phyloP scores from a whole-genome alignment of 2,329 filamentous ascomycete genomes.

The Hymenoscyphus scutula region DNA sequence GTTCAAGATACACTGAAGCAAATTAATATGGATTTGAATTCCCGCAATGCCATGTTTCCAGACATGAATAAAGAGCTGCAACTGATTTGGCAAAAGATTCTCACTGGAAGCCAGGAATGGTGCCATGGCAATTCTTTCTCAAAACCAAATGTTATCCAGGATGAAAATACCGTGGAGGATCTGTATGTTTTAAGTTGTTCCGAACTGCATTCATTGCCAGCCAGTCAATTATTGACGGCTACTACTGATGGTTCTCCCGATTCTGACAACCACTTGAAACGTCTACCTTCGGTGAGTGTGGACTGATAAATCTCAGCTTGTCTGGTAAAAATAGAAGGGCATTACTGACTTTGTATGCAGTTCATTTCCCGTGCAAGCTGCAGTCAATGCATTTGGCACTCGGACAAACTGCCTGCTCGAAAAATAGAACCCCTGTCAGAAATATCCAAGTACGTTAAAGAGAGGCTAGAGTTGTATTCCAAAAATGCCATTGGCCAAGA shows the following conservation, averaged over 20 bases:
- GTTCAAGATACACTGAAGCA: not conserved
- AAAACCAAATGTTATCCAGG: not conserved
- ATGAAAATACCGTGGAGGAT: not conserved
- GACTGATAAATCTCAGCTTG: no score
- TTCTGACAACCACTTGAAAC: not conserved
- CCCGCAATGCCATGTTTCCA: not conserved
- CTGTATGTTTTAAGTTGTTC: conserved; percentile 3
- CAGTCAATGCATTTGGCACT: conserved; percentile 12
- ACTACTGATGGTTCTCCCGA: not conserved
- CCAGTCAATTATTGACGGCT: not conserved
- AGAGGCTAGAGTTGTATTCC: not conserved
- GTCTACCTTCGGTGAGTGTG: not conserved
- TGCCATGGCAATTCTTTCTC: not conserved
- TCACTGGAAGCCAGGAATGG: not conserved
- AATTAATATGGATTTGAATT: not conserved
- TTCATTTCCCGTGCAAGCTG: conserved; percentile 6
- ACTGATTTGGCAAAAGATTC: not conserved
- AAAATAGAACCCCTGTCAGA: conserved; percentile 16
- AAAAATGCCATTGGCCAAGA: not conserved
- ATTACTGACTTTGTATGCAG: not conserved
- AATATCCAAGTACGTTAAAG: conserved; percentile 2
- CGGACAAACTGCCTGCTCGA: conserved; percentile 8
- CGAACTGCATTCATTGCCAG: not conserved
- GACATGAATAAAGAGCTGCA: not conserved
- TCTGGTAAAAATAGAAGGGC: no score